A percentile compares a stretch with the other conserved stretches of the same genome.
These are phyloP conservation scores for rapeseed (Brassica napus) DNA, from an alignment of 345 rosid species.

Conservation along the genomic window Da-Ae NC_063440.1:14804001-14804500, in stretches of 20 bases:
- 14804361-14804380: constrained; percentile 70
- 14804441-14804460: constrained; percentile 30
- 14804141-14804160: constrained; percentile 83
- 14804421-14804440: constrained; percentile 27
- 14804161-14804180: constrained; percentile 90
- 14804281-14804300: neutral
- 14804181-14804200: constrained; percentile 72
- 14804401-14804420: constrained; percentile 19
- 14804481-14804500: constrained; percentile 11
- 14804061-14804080: neutral
- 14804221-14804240: constrained; percentile 10
- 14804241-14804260: neutral
- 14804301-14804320: constrained; percentile 56
- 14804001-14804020: constrained; percentile 58
- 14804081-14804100: neutral
- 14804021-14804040: constrained; percentile 71
- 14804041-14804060: constrained; percentile 77
- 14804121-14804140: constrained; percentile 55
- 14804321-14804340: constrained; percentile 72
- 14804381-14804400: constrained; percentile 32
- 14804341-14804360: constrained; percentile 94
- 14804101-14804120: neutral
- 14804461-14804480: constrained; percentile 7
- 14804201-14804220: constrained; percentile 87
- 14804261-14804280: neutral